Base-by-base conservation (phyloP, 2,329 filamentous ascomycete genomes). In the Fusarium torulosum region DNA sequence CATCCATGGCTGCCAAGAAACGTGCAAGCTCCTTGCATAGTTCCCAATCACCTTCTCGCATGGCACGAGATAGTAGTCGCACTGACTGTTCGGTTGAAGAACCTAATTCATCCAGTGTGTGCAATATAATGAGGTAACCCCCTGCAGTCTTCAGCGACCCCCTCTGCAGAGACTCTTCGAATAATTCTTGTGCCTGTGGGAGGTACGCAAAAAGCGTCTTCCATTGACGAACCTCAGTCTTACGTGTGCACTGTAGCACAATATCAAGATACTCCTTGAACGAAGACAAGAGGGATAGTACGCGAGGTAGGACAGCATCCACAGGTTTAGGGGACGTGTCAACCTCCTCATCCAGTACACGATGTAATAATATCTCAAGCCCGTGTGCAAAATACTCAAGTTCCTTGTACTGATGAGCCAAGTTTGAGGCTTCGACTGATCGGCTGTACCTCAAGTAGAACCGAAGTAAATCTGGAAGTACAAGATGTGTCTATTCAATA, bases 161-260 rank as follows among this genome's bases (percentile, higher is more conserved):
- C 56, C 92, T 88, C 68, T 91, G 89, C 11, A 99, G 82, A 6
- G 94, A 95, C 77, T 97, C 93, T 77, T 99, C 95, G 72, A 99
- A 99, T 1, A 99, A 85, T 70, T 96, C 92, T 73, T 94, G 91
- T 6, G 95, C 93, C 1, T 95, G 93, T 1, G 96, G 96, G 1
- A 99, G 84, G 73, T 97, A 94, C 6, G 90, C 89, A 77, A 99
- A 99, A 2, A 99, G 84, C 1, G 96, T 97, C 61, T 91, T 90
- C 96, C 96, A 99, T 56, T 93, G 97, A 38, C 95, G 89, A 9
- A 97, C 89, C 76, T 99, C 96, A 0, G 96, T 99, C 79, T 99
- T 99, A 54, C 96, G 91, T 2, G 96, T 97, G 79, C 96, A 99
- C 79, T 97, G 96, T 20, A 99, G 91, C 23, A 99, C 90, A 59